These are phyloP conservation scores for Annulohypoxylon maeteangense DNA, from an alignment of 495 filamentous ascomycete species.

Conservation along the genomic window DNA sequence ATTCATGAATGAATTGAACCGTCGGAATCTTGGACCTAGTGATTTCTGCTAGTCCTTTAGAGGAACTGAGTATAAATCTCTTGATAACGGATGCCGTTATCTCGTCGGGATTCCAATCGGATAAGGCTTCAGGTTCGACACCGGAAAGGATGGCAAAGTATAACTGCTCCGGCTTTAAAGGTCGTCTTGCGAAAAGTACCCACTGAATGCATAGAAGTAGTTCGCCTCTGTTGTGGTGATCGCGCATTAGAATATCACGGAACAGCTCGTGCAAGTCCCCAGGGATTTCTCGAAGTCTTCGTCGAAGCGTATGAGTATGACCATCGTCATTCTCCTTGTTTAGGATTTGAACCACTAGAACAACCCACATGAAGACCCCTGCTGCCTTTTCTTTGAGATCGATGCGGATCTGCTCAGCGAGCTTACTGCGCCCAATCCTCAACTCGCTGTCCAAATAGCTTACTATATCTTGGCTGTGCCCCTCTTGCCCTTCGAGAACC, in stretches of 20 bases:
- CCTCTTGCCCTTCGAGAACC: not conserved
- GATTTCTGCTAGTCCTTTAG: not conserved
- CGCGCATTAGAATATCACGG: not conserved
- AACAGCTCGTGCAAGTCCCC: not conserved
- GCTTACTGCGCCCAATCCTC: not conserved
- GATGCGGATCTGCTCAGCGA: not conserved
- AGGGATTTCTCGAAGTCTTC: not conserved
- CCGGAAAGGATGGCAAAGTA: not conserved
- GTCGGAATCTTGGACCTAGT: not conserved
- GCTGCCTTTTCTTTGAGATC: conserved; percentile 5
- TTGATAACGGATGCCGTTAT: not conserved
- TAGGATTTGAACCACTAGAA: not conserved
- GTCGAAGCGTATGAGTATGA: not conserved
- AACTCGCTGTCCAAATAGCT: not conserved
- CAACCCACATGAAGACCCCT: conserved; percentile 6
- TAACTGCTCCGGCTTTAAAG: not conserved
- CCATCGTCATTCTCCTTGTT: conserved; percentile 2
- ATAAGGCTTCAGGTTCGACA: not conserved
- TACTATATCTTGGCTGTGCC: not conserved
- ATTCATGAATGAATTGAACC: not conserved
- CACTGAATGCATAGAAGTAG: conserved; percentile 5
- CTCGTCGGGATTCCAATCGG: not conserved
- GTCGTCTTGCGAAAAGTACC: not conserved
- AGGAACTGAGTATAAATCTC: not conserved
- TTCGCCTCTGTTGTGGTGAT: not conserved